These are phyloP conservation scores for Stagonosporopsis cucurbitacearum DNA, from an alignment of 2,329 filamentous ascomycete genomes.

Conservation along the genomic window DNA sequence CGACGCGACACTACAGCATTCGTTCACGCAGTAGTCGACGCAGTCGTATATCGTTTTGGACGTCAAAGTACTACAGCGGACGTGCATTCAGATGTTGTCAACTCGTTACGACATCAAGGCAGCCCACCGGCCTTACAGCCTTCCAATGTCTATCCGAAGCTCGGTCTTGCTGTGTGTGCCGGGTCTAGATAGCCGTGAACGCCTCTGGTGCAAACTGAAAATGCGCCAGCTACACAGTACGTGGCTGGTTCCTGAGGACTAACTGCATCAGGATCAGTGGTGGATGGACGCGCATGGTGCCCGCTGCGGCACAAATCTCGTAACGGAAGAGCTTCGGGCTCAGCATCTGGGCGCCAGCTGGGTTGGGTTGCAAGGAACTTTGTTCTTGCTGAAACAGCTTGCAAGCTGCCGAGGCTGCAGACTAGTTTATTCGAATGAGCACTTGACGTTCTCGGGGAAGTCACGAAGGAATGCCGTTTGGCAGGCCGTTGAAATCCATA, in stretches of 20 bases:
- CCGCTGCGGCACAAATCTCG: slow-evolving; percentile 1
- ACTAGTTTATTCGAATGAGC: not conserved
- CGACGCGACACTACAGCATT: not conserved
- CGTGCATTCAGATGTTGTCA: not conserved
- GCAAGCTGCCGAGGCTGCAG: not conserved
- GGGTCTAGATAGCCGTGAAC: slow-evolving; percentile 2
- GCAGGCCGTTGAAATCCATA: not conserved
- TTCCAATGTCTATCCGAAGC: not conserved
- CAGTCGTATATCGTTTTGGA: not conserved
- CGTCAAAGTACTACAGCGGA: not conserved
- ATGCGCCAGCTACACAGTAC: slow-evolving; percentile 1
- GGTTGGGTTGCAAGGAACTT: slow-evolving; percentile 3
- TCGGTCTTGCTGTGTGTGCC: not conserved
- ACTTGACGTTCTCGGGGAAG: not conserved
- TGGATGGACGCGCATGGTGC: not conserved
- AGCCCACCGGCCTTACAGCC: not conserved
- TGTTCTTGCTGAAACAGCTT: slow-evolving; percentile 8
- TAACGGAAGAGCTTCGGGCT: not conserved
- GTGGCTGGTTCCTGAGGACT: slow-evolving; percentile 4
- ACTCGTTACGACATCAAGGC: not conserved
- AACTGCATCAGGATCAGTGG: not conserved
- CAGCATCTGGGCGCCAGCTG: not conserved
- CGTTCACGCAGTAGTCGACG: not conserved
- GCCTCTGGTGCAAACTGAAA: not conserved
- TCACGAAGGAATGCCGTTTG: not conserved